Conservation (phyloP, 2,329 filamentous ascomycete species). For the Ramularia collo-cygni region DNA sequence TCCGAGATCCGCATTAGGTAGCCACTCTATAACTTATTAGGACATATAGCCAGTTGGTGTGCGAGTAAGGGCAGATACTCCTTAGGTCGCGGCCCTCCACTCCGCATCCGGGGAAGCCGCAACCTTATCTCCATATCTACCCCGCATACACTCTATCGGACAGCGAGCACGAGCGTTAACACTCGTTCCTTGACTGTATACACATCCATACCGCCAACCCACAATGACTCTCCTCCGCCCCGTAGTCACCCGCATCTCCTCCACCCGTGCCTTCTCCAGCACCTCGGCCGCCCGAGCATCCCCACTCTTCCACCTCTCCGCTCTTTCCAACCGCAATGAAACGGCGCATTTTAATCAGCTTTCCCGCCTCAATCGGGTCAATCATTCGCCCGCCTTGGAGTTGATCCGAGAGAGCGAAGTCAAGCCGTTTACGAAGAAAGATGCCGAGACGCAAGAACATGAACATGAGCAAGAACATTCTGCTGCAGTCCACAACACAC, state of each 20-base stretch:
- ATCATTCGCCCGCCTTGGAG: slow-evolving; percentile 27
- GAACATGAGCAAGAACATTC: neutral
- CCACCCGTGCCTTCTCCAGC: slow-evolving; percentile 18
- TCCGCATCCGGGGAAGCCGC: too few species aligned
- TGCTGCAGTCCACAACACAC: neutral
- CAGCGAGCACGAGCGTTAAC: too few species aligned
- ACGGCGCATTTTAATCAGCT: slow-evolving; percentile 29
- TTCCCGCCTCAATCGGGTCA: slow-evolving; percentile 22
- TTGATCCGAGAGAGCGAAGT: slow-evolving; percentile 28
- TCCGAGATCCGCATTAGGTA: too few species aligned
- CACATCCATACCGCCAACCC: too few species aligned
- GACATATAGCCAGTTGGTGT: too few species aligned
- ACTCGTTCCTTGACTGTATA: too few species aligned
- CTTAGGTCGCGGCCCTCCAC: too few species aligned
- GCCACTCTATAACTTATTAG: too few species aligned
- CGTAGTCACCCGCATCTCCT: neutral
- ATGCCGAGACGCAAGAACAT: neutral
- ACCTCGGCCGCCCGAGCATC: slow-evolving; percentile 13
- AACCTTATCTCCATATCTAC: too few species aligned
- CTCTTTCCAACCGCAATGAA: slow-evolving; percentile 26
- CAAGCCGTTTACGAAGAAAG: slow-evolving; percentile 17
- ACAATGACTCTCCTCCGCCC: slow-evolving; percentile 30
- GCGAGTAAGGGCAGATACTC: too few species aligned
- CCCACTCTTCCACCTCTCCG: slow-evolving; percentile 24
- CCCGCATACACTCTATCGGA: too few species aligned